These are phyloP conservation scores for Penicillium griseofulvum DNA, from an alignment of 2,329 filamentous ascomycete species.

Conservation along the genomic window DNA sequence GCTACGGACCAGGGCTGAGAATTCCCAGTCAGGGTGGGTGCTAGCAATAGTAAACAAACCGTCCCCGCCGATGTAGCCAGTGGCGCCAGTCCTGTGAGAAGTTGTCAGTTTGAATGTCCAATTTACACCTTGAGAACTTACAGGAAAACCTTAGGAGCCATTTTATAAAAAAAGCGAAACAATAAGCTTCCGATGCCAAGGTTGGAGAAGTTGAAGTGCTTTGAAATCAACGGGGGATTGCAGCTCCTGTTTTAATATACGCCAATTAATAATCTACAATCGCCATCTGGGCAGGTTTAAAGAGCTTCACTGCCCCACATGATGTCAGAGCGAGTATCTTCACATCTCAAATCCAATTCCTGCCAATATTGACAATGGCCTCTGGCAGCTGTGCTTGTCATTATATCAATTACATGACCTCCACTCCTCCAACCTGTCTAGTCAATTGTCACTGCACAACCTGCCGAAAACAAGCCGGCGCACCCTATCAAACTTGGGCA, in stretches of 20 bases:
- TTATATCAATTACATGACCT: slow-evolving; percentile 43
- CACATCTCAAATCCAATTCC: background rate
- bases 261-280: background rate
- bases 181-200: background rate
- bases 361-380: slow-evolving; percentile 19
- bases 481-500: slow-evolving; percentile 46
- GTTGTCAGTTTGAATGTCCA: slow-evolving; percentile 12
- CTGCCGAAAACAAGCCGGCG: slow-evolving; percentile 51
- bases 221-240: slow-evolving; percentile 25
- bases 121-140: slow-evolving; percentile 22
- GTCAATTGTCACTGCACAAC: slow-evolving; percentile 50
- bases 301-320: slow-evolving; percentile 4
- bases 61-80: slow-evolving; percentile 56
- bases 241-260: background rate
- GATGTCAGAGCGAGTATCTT: slow-evolving; percentile 5
- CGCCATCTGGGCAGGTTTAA: background rate
- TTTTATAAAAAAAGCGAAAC: slow-evolving; percentile 8
- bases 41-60: slow-evolving; percentile 47
- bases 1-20: slow-evolving; percentile 46
- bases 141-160: slow-evolving; percentile 38
- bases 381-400: slow-evolving; percentile 48
- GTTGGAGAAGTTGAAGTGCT: slow-evolving; percentile 11
- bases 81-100: slow-evolving; percentile 47
- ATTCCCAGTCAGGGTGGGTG: slow-evolving; percentile 49
- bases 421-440: slow-evolving; percentile 34